A percentile compares a stretch with the other conserved stretches of the same genome.
Evolutionary conservation across 2,329 filamentous ascomycete genomes (phyloP).

Genomic region (Phialocephala subalpina): DNA sequence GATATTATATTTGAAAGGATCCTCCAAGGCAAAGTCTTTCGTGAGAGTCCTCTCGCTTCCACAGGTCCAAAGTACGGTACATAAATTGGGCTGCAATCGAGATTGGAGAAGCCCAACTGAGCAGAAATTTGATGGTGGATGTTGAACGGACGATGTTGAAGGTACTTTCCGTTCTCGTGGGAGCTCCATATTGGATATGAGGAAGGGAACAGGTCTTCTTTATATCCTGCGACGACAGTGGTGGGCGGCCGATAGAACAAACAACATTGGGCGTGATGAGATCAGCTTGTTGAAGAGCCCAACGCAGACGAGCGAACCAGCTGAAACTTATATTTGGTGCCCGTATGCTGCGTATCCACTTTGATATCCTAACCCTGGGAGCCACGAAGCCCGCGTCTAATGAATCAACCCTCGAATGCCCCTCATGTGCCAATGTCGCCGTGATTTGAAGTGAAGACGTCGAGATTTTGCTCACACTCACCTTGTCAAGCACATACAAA

Average conservation of each 20-base stretch:
- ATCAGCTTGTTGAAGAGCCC: not conserved
- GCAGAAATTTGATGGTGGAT: not conserved
- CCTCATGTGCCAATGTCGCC: not conserved
- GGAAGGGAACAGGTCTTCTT: not conserved
- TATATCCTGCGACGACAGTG: not conserved
- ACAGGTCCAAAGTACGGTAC: not conserved
- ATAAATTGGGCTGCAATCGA: constrained; percentile 2
- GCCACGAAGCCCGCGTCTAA: constrained; percentile 11
- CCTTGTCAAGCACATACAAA: too few relatives aligned
- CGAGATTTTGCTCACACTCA: not conserved
- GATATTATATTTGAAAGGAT: not conserved
- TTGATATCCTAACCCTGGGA: constrained; percentile 5
- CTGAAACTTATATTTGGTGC: constrained; percentile 2
- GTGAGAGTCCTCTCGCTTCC: not conserved
- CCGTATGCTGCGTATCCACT: not conserved
- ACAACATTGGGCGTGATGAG: not conserved
- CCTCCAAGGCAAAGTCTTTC: not conserved
- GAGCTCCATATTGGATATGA: constrained; percentile 4
- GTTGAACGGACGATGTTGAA: too few relatives aligned
- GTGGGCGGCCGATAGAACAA: not conserved
- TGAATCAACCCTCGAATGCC: not conserved
- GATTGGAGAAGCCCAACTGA: not conserved
- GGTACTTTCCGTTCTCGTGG: not conserved
- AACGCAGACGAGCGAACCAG: not conserved
- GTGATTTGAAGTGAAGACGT: not conserved